These are phyloP conservation scores for Suhomyces maxii DNA, from an alignment of 1,139 yeast genomes.

Conservation along the genomic window DNA sequence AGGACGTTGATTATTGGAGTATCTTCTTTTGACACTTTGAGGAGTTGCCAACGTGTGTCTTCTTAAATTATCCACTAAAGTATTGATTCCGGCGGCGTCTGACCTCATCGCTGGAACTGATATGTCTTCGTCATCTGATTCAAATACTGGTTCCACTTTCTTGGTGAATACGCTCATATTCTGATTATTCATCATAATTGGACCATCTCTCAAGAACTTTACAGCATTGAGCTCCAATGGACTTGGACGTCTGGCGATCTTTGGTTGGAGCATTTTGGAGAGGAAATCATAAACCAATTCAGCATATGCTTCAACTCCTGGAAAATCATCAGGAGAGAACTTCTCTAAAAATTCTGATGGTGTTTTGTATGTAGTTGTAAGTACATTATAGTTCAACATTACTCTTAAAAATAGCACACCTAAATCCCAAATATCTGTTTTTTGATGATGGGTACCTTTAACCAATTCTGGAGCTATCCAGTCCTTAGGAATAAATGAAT, in stretches of 20 bases:
- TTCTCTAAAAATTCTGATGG: constrained; percentile 63
- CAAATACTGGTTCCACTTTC: not conserved
- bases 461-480: constrained; percentile 84
- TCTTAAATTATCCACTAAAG: constrained; percentile 4
- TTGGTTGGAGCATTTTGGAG: constrained; percentile 60
- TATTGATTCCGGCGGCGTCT: not conserved
- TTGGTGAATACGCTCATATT: constrained; percentile 4
- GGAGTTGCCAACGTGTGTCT: constrained; percentile 3
- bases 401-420: constrained; percentile 78
- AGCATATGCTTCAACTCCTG: constrained; percentile 36
- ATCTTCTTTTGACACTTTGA: constrained; percentile 14
- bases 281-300: constrained; percentile 62
- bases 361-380: constrained; percentile 51
- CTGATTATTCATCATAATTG: constrained; percentile 24
- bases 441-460: constrained; percentile 55
- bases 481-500: constrained; percentile 24
- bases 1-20: constrained; percentile 16
- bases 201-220: constrained; percentile 74
- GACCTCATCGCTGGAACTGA: not conserved
- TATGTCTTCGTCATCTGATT: not conserved
- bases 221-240: constrained; percentile 84
- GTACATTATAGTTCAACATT: constrained; percentile 53
- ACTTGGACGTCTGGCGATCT: constrained; percentile 72
- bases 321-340: constrained; percentile 33
- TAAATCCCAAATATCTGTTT: constrained; percentile 90